These are phyloP conservation scores for Saccharomycopsis selenospora DNA, from an alignment of 805 yeast genomes.

Conservation along the genomic window DNA sequence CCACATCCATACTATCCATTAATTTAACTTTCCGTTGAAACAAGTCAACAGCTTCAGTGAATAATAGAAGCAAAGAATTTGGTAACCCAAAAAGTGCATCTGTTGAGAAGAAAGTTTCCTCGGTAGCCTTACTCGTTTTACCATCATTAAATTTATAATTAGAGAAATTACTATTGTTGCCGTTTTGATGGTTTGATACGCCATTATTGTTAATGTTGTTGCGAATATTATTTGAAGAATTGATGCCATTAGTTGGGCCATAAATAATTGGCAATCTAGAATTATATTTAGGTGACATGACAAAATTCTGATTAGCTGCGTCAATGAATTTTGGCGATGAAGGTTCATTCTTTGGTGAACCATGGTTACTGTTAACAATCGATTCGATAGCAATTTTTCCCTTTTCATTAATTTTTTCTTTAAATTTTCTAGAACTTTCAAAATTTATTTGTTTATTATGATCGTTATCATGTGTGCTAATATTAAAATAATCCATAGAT, in stretches of 20 bases:
- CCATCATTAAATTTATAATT: not conserved
- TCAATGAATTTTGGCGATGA: conserved; percentile 14
- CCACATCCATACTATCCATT: conserved; percentile 19
- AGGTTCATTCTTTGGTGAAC: conserved; percentile 9
- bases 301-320: conserved; percentile 9
- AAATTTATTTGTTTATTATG: not conserved
- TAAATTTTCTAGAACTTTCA: conserved; percentile 24
- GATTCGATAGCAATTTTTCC: conserved; percentile 44
- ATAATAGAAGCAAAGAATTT: conserved; percentile 64
- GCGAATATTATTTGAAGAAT: not conserved
- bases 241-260: conserved; percentile 23
- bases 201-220: conserved; percentile 24
- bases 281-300: conserved; percentile 7
- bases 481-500: not conserved
- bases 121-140: conserved; percentile 36
- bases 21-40: conserved; percentile 47
- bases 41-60: conserved; percentile 64
- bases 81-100: conserved; percentile 83
- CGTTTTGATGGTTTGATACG: no score
- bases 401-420: conserved; percentile 36
- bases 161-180: conserved; percentile 15
- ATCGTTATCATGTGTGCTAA: not conserved
- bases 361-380: conserved; percentile 16
- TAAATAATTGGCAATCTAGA: not conserved
- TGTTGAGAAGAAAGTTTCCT: conserved; percentile 56